Evolutionary conservation across 78 protist genomes (phyloP), one percentile per base, ranked within the genome.

Genomic region (Cyanophora paradoxa): DNA sequence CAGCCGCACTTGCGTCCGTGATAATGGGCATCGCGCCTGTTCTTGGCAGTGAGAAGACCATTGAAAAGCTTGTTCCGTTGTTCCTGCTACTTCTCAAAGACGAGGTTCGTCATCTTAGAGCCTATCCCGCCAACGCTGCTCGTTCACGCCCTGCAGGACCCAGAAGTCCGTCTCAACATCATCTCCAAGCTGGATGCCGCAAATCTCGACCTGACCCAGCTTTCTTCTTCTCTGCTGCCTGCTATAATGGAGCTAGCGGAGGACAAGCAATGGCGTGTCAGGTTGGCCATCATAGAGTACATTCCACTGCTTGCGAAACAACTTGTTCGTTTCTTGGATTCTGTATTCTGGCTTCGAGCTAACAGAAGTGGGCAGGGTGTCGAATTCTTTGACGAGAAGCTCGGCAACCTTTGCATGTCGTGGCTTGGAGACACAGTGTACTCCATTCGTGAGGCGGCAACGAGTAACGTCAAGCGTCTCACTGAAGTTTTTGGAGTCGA

Each of bases 221-320:
- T 44, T 44, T 44, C 13, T 44, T 44, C 13, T 44, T 44, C 83
- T 1, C 82, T 95, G 31, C 82, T 95, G 44, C 97, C 98, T 13
- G 96, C 96, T 10, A 82, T 95, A 62, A 69, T 89, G 11, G 93
- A 85, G 59, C 90, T 95, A 26, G 95, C 97, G 14, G 89, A 83
- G 74, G 98, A 95, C 84, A 69, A 81, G 52, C 92, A 90, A 57
- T 94, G 97, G 95, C 83, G 97, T 33, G 92, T 94, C 31, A 76
- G 98, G 13, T 82, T 89, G 37, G 93, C 95, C 70, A 85, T 93
- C 71, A 83, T 95, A 74, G 90, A 93, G 57, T 79, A 83, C 65
- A 74, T 92, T 22, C 97, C 98, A 8, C 79, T 81, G 44, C 79
- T 95, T 39, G 95, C 93, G 14, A 30, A 48, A 4, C 91, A 85